Base-by-base conservation (phyloP, 2,329 filamentous ascomycete genomes). In the Onygenales sp. region DNA sequence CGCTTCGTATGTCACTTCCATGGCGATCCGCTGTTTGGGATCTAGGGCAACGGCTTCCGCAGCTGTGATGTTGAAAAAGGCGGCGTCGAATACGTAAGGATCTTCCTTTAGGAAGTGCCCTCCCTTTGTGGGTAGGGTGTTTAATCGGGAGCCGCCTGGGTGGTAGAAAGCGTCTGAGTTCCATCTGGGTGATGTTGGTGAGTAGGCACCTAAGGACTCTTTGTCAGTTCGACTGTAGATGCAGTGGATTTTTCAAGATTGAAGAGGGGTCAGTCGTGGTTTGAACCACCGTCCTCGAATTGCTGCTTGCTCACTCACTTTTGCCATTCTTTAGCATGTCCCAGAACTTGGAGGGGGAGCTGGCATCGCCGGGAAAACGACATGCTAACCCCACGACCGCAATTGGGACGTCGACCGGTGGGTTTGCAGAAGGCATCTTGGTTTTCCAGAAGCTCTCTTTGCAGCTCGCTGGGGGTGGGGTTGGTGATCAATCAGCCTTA, bases 1-100 rank as follows among this genome's bases (percentile, higher is more conserved):
- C 1, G 68, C 65, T 52, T 64, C 60, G 48, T 63, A 63, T 3
- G 58, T 56, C 11, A 61, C 59, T 49, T 65, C 63, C 1, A 66
- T 55, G 31, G 63, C 42, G 7, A 66, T 45, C 2, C 64, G 55
- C 44, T 61, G 49, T 36, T 59, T 43, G 31, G 47, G 47, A 14
- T 49, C 47, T 11, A 39, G 14, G 31, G 47, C 47, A 6, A 13
- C 32, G 36, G 47, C 32, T 32, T 49, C 47, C 11, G 14, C 13
- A 17, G 47, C 11, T n/a, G 32, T 11, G 27, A 54, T 44, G 13
- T 33, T 40, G 49, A 54, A 54, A 39, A 54, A 54, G 10, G 14
- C 31, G 17, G 48, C 37, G 32, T 54, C 52, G 42, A 54, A 54
- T 13, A 14, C 34, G n/a, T 46, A 33, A 11, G 36, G 14, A 31